Evolutionary conservation across 257 asterid species (phyloP), one percentile per base, ranked within the genome.

Genomic region (Primulina tabacum): DNA sequence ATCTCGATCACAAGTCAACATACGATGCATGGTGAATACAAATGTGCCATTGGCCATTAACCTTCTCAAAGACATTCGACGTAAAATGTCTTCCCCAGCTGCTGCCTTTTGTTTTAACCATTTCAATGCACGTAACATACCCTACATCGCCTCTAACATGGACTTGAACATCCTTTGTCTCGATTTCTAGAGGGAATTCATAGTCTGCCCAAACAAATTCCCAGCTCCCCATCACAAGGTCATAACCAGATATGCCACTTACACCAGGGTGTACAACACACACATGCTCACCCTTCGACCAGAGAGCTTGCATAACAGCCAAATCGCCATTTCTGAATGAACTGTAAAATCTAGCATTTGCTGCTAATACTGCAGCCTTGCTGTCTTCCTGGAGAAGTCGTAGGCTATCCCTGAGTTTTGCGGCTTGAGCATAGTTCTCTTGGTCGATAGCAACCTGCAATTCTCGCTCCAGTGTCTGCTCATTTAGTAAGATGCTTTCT

Each of bases 171-270:
- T 91, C 97, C 89, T 82, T 88, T 12, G 80, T 82, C 83, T 94
- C 96, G 2, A 91, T 89, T 34, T 91, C 89, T 11, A 94, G 83
- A 0, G 99, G 97, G 67, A 94, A 91, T 58, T 91, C 97, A 28
- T 91, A 91, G 65, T 94, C 99, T 1, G 97, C 99, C 99, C 97
- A 91, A 28, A 94, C 97, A 24, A 89, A 89, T 65, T 91, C 99
- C 99, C 97, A 91, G 79, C 97, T 90, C 30, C 99, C 99, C 99
- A 94, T 94, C 40, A 94, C 84, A 32, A 91, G 96, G 75, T 94
- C 99, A 68, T 94, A 65, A 4, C 99, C 97, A 6, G 96, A 82
- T 71, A 94, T 94, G 60, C 99, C 99, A 52, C 97, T 91, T 70
- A 91, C 99, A 10, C 97, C 99, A 0, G 99, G 97, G 80, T 94